These are phyloP conservation scores for Solanum bukasovii DNA, from an alignment of 257 asterid species.

Conservation along the genomic window DNA sequence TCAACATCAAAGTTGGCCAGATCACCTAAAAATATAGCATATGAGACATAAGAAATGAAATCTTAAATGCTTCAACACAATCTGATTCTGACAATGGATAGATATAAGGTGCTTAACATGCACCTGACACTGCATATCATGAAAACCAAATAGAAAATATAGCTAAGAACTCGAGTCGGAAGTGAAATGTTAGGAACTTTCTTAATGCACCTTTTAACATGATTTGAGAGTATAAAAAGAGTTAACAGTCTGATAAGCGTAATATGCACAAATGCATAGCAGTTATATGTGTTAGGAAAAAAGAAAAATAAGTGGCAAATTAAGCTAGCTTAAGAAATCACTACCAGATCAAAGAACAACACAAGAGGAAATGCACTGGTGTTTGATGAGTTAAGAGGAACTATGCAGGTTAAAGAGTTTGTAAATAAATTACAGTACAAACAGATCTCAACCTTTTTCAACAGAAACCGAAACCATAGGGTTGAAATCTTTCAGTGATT, in stretches of 20 bases:
- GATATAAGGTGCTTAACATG: not conserved
- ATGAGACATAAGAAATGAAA: not conserved
- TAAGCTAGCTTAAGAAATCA: not conserved
- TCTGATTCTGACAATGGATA: not conserved
- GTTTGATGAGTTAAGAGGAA: not conserved
- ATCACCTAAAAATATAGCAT: conserved; percentile 17
- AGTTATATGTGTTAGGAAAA: not conserved
- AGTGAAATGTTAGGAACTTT: not conserved
- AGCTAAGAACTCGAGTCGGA: not conserved
- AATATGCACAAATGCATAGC: not conserved
- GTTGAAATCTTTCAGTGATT: conserved; percentile 86
- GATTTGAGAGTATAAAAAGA: not conserved
- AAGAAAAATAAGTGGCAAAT: not conserved
- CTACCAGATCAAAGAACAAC: not conserved
- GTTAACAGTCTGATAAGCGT: not conserved
- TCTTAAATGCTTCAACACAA: not conserved
- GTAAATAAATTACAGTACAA: not conserved
- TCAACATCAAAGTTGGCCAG: conserved; percentile 22
- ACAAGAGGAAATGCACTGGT: not conserved
- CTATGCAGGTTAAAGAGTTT: not conserved
- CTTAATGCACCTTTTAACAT: not conserved
- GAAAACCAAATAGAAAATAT: not conserved
- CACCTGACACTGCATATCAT: not conserved
- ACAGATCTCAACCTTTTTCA: conserved; percentile 43
- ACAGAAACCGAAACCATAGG: conserved; percentile 94